Evolutionary conservation across 139 green algal genomes (phyloP).

Genomic region (Chara braunii): DNA sequence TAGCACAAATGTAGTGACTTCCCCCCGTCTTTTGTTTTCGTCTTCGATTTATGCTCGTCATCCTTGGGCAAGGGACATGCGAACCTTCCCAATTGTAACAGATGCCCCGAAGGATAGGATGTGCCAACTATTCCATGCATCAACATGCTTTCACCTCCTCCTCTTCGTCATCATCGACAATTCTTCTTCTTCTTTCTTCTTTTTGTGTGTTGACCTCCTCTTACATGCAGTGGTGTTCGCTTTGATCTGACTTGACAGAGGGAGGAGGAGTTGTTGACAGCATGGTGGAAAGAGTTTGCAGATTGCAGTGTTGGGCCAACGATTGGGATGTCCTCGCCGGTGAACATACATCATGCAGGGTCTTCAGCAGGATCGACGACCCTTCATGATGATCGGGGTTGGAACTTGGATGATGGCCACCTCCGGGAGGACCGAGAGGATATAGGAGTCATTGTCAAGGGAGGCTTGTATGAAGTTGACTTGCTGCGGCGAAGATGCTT

Average conservation of each 20-base stretch:
- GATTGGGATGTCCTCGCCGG: background rate
- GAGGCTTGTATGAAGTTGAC: conserved; percentile 33
- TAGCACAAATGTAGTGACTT: no score
- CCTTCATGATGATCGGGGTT: no score
- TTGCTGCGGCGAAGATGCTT: conserved; percentile 2
- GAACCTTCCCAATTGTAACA: no score
- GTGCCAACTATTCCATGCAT: no score
- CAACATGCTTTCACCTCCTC: no score
- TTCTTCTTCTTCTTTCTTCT: background rate
- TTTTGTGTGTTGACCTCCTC: background rate
- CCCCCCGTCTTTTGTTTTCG: no score
- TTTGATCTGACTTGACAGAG: conserved; percentile 4
- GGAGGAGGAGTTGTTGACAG: conserved; percentile 30
- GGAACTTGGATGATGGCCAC: no score
- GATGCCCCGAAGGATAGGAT: no score
- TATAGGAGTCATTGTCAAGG: conserved; percentile 31
- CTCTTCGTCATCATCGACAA: no score
- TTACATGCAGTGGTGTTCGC: background rate
- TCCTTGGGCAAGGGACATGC: no score
- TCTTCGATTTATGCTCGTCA: no score
- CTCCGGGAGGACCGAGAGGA: conserved; percentile 2
- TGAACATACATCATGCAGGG: conserved; percentile 1
- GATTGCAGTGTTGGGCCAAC: conserved; percentile 10
- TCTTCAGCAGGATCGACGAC: no score
- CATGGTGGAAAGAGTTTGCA: conserved; percentile 39